phyloP scores from a whole-genome alignment of 2,329 filamentous ascomycete genomes.

The Nannizziopsis arthrosporioides region DNA sequence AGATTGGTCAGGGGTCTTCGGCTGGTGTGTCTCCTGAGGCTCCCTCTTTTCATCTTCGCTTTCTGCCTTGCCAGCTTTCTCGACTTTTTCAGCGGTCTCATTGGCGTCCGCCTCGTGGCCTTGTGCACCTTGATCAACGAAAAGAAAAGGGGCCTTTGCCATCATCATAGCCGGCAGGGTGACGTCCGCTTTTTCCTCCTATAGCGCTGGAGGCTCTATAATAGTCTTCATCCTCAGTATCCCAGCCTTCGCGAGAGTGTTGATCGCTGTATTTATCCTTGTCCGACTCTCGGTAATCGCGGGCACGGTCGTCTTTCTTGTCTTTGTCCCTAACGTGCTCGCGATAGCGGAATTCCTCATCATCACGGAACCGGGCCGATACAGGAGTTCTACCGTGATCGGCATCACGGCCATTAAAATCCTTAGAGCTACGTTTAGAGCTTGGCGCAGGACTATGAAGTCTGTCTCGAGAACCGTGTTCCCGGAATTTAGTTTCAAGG shows the following conservation, averaged over 20 bases:
- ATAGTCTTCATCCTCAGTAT: constrained; percentile 28
- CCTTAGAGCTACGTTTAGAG: background rate
- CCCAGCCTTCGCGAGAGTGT: constrained; percentile 21
- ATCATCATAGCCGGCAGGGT: background rate
- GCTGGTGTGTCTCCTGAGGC: too few species aligned
- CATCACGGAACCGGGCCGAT: constrained; percentile 46
- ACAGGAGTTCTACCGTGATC: constrained; percentile 33
- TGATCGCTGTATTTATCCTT: constrained; percentile 20
- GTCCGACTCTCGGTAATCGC: constrained; percentile 19
- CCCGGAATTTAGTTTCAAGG: constrained; percentile 8
- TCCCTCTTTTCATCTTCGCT: too few species aligned
- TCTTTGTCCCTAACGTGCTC: constrained; percentile 10
- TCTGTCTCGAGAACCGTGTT: background rate
- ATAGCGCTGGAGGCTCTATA: constrained; percentile 22
- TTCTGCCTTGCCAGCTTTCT: background rate
- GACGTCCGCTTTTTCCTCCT: constrained; percentile 13
- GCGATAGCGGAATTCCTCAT: constrained; percentile 14
- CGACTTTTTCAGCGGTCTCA: background rate
- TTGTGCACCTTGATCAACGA: background rate
- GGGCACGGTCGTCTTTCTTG: constrained; percentile 21
- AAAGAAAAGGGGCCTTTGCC: background rate
- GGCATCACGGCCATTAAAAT: background rate
- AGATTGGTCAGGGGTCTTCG: too few species aligned
- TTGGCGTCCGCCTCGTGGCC: background rate
- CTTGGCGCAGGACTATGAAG: background rate